Base-by-base conservation (phyloP, 2,329 filamentous ascomycete species). In the Clarireedia paspali region DNA sequence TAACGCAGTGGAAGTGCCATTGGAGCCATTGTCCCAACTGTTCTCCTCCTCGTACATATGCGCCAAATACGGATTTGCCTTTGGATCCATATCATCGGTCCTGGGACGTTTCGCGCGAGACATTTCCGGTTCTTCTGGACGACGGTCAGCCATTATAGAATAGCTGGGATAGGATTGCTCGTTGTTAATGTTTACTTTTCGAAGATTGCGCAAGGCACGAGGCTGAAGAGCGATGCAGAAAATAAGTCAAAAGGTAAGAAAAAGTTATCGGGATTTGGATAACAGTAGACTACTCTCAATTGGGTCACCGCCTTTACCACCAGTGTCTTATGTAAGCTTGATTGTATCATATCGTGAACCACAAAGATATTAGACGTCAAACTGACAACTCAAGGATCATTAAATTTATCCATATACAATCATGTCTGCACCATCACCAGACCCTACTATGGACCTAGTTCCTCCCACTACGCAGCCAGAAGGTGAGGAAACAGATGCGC, bases 51-150 rank as follows among this genome's bases (percentile, higher is more conserved):
- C 79, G 72, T 92, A 84, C 83, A 88, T 87, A 73, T 99, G 94
- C 56, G 91, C 89, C 60, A 99, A 83, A 75, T 99, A 97, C 1
- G 89, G 89, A 70, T 97, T 97, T 69, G 80, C 68, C 57, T 74
- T 73, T 53, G 81, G 79, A 67, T 82, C 78, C 24, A 65, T 50
- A 59, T 73, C 72, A 48, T 55, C 63, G 30, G 64, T 64, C 58
- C 71, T 76, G 60, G 71, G 73, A 44, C 70, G 67, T 69, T 77
- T 79, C 63, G 77, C 77, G 74, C 61, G 72, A 46, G 67, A 63
- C 71, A 64, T 74, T 62, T 72, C 73, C 59, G 72, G 73, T 59
- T 77, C 74, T 61, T 78, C 75, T 68, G 74, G 75, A 71, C 79
- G 80, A 73, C 75, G 78, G 72, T 76, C 78, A 70, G 77, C 74